Conservation (phyloP, 2,329 filamentous ascomycete genomes). For the Neonectria coccinea region DNA sequence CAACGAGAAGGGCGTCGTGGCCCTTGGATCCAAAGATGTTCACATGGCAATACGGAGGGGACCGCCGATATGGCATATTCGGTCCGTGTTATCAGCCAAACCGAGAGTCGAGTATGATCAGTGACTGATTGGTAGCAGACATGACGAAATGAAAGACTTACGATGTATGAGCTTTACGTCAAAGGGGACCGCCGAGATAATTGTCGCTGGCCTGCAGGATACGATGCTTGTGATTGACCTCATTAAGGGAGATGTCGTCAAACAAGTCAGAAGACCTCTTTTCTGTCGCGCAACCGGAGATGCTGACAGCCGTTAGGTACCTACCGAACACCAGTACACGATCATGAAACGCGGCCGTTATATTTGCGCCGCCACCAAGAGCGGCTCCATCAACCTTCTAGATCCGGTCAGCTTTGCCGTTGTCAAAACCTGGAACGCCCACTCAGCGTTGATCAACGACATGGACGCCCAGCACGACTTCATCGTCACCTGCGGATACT, state of each 20-base stretch:
- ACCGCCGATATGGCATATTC: slow-evolving; percentile 87
- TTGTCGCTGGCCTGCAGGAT: slow-evolving; percentile 88
- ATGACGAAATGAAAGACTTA: slow-evolving; percentile 84
- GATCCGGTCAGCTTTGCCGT: slow-evolving; percentile 83
- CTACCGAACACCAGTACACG: slow-evolving; percentile 82
- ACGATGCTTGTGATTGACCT: slow-evolving; percentile 83
- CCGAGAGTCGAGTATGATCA: not conserved
- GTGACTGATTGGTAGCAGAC: slow-evolving; percentile 56
- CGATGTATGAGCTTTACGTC: slow-evolving; percentile 96
- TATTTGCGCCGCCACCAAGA: slow-evolving; percentile 90
- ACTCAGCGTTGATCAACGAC: slow-evolving; percentile 89
- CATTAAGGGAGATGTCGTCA: slow-evolving; percentile 77
- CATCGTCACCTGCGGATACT: slow-evolving; percentile 94
- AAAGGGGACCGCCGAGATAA: slow-evolving; percentile 82
- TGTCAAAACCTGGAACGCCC: slow-evolving; percentile 89
- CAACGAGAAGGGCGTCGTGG: slow-evolving; percentile 90
- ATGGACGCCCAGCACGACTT: slow-evolving; percentile 98
- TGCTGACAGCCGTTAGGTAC: slow-evolving; percentile 64
- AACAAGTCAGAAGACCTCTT: slow-evolving; percentile 61
- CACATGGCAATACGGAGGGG: slow-evolving; percentile 91
- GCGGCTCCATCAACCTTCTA: slow-evolving; percentile 85
- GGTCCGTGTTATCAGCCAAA: slow-evolving; percentile 59
- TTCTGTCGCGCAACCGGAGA: not conserved
- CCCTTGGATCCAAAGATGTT: slow-evolving; percentile 83
- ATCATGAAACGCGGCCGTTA: slow-evolving; percentile 93